These are phyloP conservation scores for Penicillium sp. DNA, from an alignment of 2,329 filamentous ascomycete genomes.

Conservation along the genomic window DNA sequence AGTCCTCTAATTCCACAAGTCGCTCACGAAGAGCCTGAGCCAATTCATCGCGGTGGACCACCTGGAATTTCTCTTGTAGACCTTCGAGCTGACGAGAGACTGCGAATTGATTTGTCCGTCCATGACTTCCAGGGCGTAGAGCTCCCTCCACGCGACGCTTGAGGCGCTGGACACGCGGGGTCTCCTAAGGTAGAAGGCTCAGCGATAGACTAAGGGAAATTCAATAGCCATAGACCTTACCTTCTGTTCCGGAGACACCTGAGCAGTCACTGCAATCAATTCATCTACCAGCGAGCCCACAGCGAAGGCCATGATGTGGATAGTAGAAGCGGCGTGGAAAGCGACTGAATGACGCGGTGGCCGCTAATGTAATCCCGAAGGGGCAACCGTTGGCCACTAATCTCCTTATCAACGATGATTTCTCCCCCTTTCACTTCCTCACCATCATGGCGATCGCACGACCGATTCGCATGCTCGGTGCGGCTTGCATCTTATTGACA, in stretches of 20 bases:
- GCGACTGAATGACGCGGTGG: constrained; percentile 12
- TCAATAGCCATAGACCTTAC: constrained; percentile 35
- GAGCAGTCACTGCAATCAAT: constrained; percentile 60
- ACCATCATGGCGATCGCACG: constrained; percentile 71
- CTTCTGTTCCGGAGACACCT: constrained; percentile 43
- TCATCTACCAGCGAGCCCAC: constrained; percentile 62
- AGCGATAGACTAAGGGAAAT: too few relatives aligned
- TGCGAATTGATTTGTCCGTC: constrained; percentile 70
- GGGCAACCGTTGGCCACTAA: constrained; percentile 21
- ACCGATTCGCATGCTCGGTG: constrained; percentile 72
- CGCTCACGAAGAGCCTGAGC: constrained; percentile 62
- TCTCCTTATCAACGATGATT: constrained; percentile 1
- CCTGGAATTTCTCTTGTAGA: constrained; percentile 77
- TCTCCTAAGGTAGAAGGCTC: constrained; percentile 21
- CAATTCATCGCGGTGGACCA: constrained; percentile 71
- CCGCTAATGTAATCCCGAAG: constrained; percentile 26
- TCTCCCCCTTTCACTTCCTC: constrained; percentile 21
- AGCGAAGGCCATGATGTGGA: constrained; percentile 61
- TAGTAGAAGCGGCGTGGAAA: neutral
- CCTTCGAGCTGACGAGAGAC: constrained; percentile 60
- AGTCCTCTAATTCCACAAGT: constrained; percentile 53
- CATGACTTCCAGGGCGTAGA: constrained; percentile 44
- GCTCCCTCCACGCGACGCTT: constrained; percentile 31
- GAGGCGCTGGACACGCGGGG: constrained; percentile 24
- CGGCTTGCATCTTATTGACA: constrained; percentile 65